Evolutionary conservation across 257 asterid genomes (phyloP), one percentile per base, ranked within the genome.

Genomic region (Solanum lycopersicoides): DNA sequence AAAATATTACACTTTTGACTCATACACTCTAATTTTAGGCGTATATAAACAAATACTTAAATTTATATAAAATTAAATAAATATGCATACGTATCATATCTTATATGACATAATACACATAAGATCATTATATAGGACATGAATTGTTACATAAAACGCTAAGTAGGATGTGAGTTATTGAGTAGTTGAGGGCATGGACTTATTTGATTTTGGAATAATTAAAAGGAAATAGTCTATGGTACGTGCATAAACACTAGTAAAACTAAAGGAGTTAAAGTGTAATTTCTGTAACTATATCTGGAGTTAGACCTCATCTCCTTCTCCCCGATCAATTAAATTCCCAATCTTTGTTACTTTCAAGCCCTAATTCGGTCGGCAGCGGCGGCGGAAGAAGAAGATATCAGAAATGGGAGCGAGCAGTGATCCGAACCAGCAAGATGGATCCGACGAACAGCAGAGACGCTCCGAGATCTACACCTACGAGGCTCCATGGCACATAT

Each of bases 401-500:
- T 28, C 66, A 39, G 63, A 72, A 47, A 91, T 96, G 99, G 99
- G 97, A 25, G 94, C 89, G 3, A 92, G 94, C 94, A 90, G 98
- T 88, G 98, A 95, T 76, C 97, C 94, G 21, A 94, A 92, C 47
- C 94, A 92, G 37, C 98, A 91, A 80, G 98, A 94, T 82, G 97
- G 94, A 14, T 95, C 98, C 25, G 99, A 95, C 90, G 99, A 97
- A 90, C 98, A 94, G 89, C 99, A 97, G 89, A 93, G 99, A 37
- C 95, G 99, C 60, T 95, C 98, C 82, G 99, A 97, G 94, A 97
- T 97, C 94, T 97, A 97, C 93, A 97, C 99, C 0, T 95, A 95
- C 93, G 99, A 95, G 89, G 98, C 99, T 30, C 99, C 99, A 28
- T 97, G 98, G 98, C 98, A 95, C 91, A 91, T 97, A 89, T 95